Evolutionary conservation across 352 stramenopile species (phyloP), one percentile per base, ranked within the genome.

Genomic region (Bremia lactucae): DNA sequence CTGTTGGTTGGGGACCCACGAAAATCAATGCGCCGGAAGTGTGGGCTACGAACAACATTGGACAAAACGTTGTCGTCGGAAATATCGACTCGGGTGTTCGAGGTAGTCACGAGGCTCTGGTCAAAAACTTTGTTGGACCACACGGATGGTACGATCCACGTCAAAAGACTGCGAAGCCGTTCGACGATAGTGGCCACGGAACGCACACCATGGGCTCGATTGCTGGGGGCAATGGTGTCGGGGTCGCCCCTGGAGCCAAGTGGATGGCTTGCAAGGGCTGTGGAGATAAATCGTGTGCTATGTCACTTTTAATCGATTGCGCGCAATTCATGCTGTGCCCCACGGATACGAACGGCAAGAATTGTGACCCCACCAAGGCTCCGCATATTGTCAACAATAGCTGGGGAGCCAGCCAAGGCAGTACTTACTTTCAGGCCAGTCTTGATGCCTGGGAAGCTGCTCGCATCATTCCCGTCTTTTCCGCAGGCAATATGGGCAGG

Each of bases 361-460:
- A 75, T 49, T 55, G 45, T 15, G 57, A 79, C 22, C 56, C 65
- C 19, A 54, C 62, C 4, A 74, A 79, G 35, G 53, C 61, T 0
- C 69, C 69, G 4, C 55, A 74, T 31, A 55, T 82, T 4, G 57
- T 82, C 11, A 82, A 58, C 64, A 79, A 79, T 36, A 79, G 65
- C 48, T 82, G 69, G 69, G 65, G 60, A 6, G 53, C 15, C 7
- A 42, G 44, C 0, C 59, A 59, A 31, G 66, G 61, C 15, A 48
- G 63, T 23, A 55, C 43, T 7, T 65, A 61, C 36, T 76, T 68
- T 36, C 40, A 63, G 5, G 35, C 60, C 0, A 60, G 26, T 2
- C 13, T 82, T 31, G 55, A 72, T 19, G 61, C 67, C n/a, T 82
- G 69, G 69, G 38, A 42, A 11, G 41, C 47, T 0, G 69, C 67